Evolutionary conservation across 2,329 filamentous ascomycete genomes (phyloP).

Genomic region (Fusarium chlamydosporum): DNA sequence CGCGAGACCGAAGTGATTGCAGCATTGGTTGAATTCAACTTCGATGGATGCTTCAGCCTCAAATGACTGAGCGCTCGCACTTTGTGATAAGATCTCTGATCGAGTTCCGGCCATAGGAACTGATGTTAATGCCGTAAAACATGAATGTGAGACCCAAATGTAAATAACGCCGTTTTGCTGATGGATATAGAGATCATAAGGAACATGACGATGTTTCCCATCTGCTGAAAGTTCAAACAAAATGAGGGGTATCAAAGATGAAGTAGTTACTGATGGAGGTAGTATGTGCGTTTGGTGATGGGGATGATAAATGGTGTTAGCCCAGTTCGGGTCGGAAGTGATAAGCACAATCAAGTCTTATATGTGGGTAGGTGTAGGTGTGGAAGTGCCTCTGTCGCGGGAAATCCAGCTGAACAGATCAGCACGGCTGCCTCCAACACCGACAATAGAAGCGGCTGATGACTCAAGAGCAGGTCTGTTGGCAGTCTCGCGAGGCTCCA

Average conservation of each 20-base stretch:
- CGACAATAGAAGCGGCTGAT: constrained; percentile 51
- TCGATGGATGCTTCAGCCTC: constrained; percentile 9
- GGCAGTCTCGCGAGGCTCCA: constrained; percentile 79
- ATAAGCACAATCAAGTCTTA: constrained; percentile 28
- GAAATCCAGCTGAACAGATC: constrained; percentile 68
- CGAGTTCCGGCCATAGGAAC: constrained; percentile 26
- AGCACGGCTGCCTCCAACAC: constrained; percentile 52
- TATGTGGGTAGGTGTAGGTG: constrained; percentile 49
- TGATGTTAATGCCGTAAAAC: constrained; percentile 44
- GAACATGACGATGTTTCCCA: constrained; percentile 51
- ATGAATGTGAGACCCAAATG: constrained; percentile 46
- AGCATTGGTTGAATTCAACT: constrained; percentile 28
- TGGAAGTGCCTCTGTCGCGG: constrained; percentile 59
- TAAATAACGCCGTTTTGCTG: constrained; percentile 51
- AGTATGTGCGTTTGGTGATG: constrained; percentile 50
- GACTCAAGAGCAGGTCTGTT: constrained; percentile 54
- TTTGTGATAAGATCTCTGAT: constrained; percentile 32
- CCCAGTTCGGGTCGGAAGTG: constrained; percentile 1
- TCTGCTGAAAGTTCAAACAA: constrained; percentile 49
- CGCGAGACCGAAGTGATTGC: constrained; percentile 4
- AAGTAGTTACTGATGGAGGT: constrained; percentile 52
- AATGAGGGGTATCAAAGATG: constrained; percentile 57
- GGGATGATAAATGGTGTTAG: constrained; percentile 34
- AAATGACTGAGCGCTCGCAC: constrained; percentile 31
- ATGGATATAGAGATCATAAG: constrained; percentile 52